phyloP scores from a whole-genome alignment of 2,329 filamentous ascomycete genomes.

The Ambrosiella beaveri region DNA sequence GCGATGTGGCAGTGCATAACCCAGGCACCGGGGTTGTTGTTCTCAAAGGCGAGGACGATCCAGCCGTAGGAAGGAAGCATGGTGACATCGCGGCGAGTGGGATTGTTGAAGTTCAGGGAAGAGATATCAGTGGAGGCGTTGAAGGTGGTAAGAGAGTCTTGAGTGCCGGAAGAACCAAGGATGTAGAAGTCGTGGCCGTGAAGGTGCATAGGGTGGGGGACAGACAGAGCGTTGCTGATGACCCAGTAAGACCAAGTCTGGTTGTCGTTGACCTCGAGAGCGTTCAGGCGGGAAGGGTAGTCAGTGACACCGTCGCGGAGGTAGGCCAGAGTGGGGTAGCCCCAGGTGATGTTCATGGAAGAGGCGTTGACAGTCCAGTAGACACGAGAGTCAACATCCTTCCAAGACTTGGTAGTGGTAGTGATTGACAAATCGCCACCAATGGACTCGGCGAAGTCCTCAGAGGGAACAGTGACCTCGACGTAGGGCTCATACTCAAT shows the following conservation, averaged over 20 bases:
- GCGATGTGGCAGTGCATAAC: constrained; percentile 38
- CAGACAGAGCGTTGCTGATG: constrained; percentile 17
- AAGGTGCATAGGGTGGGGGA: constrained; percentile 31
- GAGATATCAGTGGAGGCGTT: constrained; percentile 19
- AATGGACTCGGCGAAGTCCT: constrained; percentile 17
- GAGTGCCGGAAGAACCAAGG: constrained; percentile 18
- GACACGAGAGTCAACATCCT: constrained; percentile 15
- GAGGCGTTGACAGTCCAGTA: constrained; percentile 22
- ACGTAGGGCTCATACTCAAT: constrained; percentile 17
- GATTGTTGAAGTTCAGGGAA: constrained; percentile 29
- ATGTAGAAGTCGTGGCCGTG: constrained; percentile 33
- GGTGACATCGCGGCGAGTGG: constrained; percentile 34
- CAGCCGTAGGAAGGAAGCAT: constrained; percentile 28
- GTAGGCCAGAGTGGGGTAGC: constrained; percentile 22
- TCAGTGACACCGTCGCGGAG: constrained; percentile 14
- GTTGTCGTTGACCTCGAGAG: constrained; percentile 14
- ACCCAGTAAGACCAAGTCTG: constrained; percentile 20
- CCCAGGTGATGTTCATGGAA: constrained; percentile 24
- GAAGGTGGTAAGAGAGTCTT: constrained; percentile 13
- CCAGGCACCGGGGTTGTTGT: constrained; percentile 35
- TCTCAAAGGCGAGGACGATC: constrained; percentile 32
- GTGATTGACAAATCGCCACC: constrained; percentile 17
- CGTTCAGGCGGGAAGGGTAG: constrained; percentile 15
- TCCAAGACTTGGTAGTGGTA: constrained; percentile 14
- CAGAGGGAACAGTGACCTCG: constrained; percentile 16